phyloP scores from a whole-genome alignment of 23 red algal genomes.

The Gracilaria gracilis region DNA sequence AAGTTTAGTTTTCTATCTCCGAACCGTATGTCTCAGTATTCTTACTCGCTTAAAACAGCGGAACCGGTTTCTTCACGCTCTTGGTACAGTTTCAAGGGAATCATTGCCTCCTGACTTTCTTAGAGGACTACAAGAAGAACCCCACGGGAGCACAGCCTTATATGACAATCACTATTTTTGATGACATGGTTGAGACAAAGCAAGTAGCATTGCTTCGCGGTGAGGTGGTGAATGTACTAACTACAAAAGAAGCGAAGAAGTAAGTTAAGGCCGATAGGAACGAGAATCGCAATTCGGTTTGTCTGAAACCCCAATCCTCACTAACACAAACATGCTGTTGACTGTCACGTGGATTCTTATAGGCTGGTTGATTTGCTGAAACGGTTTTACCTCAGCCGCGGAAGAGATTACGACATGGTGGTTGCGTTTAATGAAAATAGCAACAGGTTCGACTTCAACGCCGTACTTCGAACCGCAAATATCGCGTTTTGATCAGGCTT shows the following conservation, averaged over 20 bases:
- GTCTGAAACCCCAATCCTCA: no score
- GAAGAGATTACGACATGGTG: conserved; percentile 70
- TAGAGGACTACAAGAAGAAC: conserved; percentile 75
- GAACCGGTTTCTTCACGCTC: conserved; percentile 63
- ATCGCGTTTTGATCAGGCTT: neutral
- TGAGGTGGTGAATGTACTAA: conserved; percentile 71
- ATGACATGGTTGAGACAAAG: conserved; percentile 76
- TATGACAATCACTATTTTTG: conserved; percentile 74
- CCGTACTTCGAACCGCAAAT: conserved; percentile 52
- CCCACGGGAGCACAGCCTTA: conserved; percentile 61
- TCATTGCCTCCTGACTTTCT: conserved; percentile 61
- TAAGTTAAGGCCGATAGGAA: conserved; percentile 2
- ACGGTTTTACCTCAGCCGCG: conserved; percentile 56
- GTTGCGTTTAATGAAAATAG: conserved; percentile 73
- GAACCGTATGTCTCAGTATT: neutral
- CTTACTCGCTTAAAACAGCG: conserved; percentile 3
- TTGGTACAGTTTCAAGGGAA: conserved; percentile 75
- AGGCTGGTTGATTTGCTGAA: conserved; percentile 62
- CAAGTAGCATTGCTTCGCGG: conserved; percentile 66
- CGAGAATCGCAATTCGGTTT: neutral
- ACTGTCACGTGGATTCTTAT: neutral
- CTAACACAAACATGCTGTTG: neutral
- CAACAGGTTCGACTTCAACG: conserved; percentile 55
- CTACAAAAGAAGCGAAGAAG: conserved; percentile 50
- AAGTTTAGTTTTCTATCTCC: neutral